phyloP scores from a whole-genome alignment of 1,284 basidiomycete genomes.

The Clitocybe nebularis region DNA sequence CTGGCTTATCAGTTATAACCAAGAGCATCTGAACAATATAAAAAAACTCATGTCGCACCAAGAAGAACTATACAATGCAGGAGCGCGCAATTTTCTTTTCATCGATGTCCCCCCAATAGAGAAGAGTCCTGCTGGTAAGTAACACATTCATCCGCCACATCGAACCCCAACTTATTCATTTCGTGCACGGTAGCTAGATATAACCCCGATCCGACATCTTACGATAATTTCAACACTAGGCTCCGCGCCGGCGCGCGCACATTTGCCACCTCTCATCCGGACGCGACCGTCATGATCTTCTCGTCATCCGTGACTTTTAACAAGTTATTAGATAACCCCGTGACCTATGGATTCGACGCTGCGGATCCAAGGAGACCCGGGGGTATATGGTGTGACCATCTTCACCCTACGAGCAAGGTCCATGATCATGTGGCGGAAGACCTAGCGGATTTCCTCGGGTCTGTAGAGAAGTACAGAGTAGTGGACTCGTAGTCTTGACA shows the following conservation, averaged over 20 bases:
- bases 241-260: slow-evolving; percentile 27
- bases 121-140: slow-evolving; percentile 41
- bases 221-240: slow-evolving; percentile 41
- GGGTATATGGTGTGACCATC: slow-evolving; percentile 50
- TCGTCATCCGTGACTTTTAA: slow-evolving; percentile 46
- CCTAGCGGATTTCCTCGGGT: slow-evolving; percentile 33
- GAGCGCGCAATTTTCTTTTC: slow-evolving; percentile 61
- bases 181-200: slow-evolving; percentile 7
- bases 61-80: slow-evolving; percentile 42
- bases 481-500: no score
- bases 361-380: slow-evolving; percentile 25
- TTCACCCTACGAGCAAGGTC: slow-evolving; percentile 45
- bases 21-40: slow-evolving; percentile 21
- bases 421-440: slow-evolving; percentile 38
- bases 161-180: slow-evolving; percentile 1
- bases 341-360: slow-evolving; percentile 34
- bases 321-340: slow-evolving; percentile 43
- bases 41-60: slow-evolving; percentile 38
- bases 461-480: no score
- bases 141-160: slow-evolving; percentile 4
- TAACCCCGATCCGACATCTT: slow-evolving; percentile 12
- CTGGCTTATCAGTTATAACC: slow-evolving; percentile 14
- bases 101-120: slow-evolving; percentile 60
- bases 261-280: slow-evolving; percentile 38
- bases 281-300: slow-evolving; percentile 44